phyloP scores from a whole-genome alignment of 345 rosid species.

The Citrus glauca region DNA sequence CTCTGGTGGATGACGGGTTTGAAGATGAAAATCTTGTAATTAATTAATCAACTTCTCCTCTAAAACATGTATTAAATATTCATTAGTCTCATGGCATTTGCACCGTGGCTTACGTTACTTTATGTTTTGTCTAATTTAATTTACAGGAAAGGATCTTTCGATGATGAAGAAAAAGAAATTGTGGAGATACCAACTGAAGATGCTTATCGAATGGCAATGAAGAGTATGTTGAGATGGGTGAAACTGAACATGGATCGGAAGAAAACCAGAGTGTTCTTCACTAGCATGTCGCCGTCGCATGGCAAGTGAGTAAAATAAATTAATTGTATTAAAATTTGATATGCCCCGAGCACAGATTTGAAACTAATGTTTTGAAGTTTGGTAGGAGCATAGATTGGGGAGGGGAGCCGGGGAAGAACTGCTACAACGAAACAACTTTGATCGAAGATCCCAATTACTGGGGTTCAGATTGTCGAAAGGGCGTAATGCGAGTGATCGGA shows the following conservation, averaged over 20 bases:
- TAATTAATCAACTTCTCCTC: neutral
- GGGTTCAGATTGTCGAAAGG: constrained; percentile 74
- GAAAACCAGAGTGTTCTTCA: constrained; percentile 80
- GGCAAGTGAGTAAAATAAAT: constrained; percentile 44
- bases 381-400: constrained; percentile 87
- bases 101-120: neutral
- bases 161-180: constrained; percentile 59
- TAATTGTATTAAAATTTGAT: neutral
- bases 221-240: constrained; percentile 82
- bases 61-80: neutral
- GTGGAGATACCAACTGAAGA: constrained; percentile 62
- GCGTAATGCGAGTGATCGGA: constrained; percentile 78
- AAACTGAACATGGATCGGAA: constrained; percentile 68
- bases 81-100: neutral
- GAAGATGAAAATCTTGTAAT: constrained; percentile 72
- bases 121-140: neutral
- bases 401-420: constrained; percentile 52
- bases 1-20: constrained; percentile 97
- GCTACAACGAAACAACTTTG: constrained; percentile 67
- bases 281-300: constrained; percentile 97
- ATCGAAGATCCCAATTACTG: constrained; percentile 69
- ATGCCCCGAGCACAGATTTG: neutral
- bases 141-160: constrained; percentile 80
- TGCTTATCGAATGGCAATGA: constrained; percentile 88
- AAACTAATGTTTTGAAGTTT: neutral